Base-by-base conservation (phyloP, 83 land plant genomes). In the Isoetes engelmannii region DNA sequence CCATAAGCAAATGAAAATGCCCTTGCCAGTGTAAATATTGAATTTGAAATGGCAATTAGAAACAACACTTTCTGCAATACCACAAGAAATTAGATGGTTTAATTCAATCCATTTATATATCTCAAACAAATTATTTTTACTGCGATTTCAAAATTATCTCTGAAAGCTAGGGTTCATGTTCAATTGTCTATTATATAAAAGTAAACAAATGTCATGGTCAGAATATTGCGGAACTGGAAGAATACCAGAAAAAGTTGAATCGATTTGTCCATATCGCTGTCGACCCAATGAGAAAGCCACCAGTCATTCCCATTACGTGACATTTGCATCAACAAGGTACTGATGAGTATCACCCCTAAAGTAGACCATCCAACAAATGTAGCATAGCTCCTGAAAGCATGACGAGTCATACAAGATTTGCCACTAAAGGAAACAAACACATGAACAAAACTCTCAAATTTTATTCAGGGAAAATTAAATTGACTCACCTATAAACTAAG, bases 1-100 rank as follows among this genome's bases (percentile, higher is more conserved):
- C 97, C 97, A 84, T 78, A 89, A 58, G 97, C 81, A 78, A 86
- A 92, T 64, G 94, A 84, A 63, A 92, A 92, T 54, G 97, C 86
- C 59, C 97, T 79, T 61, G 75, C 76, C 49, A 92, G 76, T 7
- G 97, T 92, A 41, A 92, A 75, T 41, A 83, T 47, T 10, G 97
- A 92, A 76, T 92, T 89, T 48, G 61, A 59, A 48, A 74, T 44
- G 64, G 84, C 84, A 50, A 92, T 82, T 20, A 75, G 63, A 69
- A 75, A 67, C 46, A 89, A 86, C 48, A 83, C 67, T 63, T 70
- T 74, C 97, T 91, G 80, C 75, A 82, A 2, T 28, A 28, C 37
- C 37, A 28, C 37, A 28, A 28, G 37, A 28, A 28, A 28, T 28
- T 28, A 28, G 37, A 28, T 28, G 2, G 37, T 28, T 28, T 28